A percentile compares a stretch with the other conserved stretches of the same genome.
phyloP scores from a whole-genome alignment of 345 rosid genomes.

The Brassica incana region DNA sequence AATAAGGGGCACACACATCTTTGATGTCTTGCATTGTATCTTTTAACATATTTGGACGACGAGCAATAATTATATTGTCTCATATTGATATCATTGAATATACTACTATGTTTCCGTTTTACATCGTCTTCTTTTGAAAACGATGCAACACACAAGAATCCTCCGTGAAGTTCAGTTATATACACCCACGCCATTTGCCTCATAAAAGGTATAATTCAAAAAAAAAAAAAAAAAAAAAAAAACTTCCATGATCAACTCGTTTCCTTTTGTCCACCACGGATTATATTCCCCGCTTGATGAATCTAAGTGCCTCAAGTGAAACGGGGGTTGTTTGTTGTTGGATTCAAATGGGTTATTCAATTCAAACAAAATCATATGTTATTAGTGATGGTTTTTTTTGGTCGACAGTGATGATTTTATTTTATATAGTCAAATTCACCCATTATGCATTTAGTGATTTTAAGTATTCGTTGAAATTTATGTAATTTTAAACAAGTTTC shows the following conservation, averaged over 20 bases:
- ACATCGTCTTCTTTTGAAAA: not conserved
- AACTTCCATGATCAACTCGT: not conserved
- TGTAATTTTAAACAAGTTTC: not conserved
- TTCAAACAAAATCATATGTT: not conserved
- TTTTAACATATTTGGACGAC: not conserved
- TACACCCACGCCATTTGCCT: not conserved
- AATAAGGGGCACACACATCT: not conserved
- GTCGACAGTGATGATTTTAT: too few species aligned
- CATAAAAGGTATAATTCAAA: not conserved
- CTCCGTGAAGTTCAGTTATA: not conserved
- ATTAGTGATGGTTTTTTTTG: not conserved
- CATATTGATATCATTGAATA: slow-evolving; percentile 6
- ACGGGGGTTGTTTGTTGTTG: not conserved
- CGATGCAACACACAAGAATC: not conserved
- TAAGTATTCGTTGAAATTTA: not conserved
- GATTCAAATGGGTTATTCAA: not conserved
- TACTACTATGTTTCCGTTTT: not conserved
- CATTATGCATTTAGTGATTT: not conserved
- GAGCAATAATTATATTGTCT: not conserved
- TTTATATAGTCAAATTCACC: too few species aligned
- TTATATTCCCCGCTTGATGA: not conserved
- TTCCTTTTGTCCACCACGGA: not conserved
- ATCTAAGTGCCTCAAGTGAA: not conserved
- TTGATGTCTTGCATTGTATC: slow-evolving; percentile 6
- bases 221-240: too few species aligned